Conservation (phyloP, 768 basidiomycete species). For the Epithele typhae region DNA sequence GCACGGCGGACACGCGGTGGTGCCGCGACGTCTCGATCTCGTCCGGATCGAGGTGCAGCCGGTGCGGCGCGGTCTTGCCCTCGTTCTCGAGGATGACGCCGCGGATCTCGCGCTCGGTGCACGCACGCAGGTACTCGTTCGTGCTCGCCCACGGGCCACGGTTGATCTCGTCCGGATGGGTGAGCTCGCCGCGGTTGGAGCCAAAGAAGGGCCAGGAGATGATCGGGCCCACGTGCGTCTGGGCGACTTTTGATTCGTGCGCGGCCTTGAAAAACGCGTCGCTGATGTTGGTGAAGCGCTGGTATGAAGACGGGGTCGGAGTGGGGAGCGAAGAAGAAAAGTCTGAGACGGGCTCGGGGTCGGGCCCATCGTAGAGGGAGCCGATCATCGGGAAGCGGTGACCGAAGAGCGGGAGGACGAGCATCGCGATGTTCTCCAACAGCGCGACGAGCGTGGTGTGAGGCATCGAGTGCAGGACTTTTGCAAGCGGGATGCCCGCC, state of each 20-base stretch:
- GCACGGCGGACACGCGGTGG: constrained; percentile 61
- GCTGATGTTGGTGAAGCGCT: constrained; percentile 10
- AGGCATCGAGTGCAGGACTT: constrained; percentile 66
- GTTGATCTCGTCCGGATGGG: constrained; percentile 63
- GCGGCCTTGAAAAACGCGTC: constrained; percentile 8
- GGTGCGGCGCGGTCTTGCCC: constrained; percentile 71
- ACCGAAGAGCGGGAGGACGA: constrained; percentile 70
- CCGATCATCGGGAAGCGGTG: constrained; percentile 76
- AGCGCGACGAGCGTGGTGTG: constrained; percentile 61
- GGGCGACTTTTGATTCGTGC: constrained; percentile 16
- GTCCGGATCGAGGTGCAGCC: constrained; percentile 75
- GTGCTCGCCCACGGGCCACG: constrained; percentile 76
- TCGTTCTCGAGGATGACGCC: constrained; percentile 77
- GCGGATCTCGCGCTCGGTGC: constrained; percentile 63
- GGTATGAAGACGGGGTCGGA: constrained; percentile 21
- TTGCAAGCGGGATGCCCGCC: constrained; percentile 62
- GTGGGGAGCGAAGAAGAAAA: constrained; percentile 20
- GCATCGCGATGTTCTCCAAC: constrained; percentile 60
- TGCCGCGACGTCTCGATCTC: constrained; percentile 70
- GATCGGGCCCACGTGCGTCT: constrained; percentile 72
- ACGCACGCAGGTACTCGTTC: constrained; percentile 57
- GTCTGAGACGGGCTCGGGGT: constrained; percentile 15
- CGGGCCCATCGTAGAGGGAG: constrained; percentile 60
- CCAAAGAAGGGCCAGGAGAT: constrained; percentile 92
- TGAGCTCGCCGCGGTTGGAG: constrained; percentile 70